Evolutionary conservation across 202 grass and related monocot species (phyloP), one percentile per base, ranked within the genome.

Genomic region (Panicum virgatum): DNA sequence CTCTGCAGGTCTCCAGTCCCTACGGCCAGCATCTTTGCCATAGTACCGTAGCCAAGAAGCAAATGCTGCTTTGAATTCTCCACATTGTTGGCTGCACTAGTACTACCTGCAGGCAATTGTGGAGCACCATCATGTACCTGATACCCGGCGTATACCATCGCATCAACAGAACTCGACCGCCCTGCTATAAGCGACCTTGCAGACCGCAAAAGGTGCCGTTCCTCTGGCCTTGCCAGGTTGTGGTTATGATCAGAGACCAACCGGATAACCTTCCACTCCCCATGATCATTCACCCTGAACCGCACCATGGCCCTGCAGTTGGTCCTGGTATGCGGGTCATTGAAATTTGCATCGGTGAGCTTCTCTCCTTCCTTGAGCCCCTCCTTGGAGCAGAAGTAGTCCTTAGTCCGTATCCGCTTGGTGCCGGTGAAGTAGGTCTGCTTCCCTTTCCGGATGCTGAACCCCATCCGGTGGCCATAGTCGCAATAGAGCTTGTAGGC

Each of bases 351-450:
- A 6, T 94, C 86, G 0, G 86, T 91, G 36, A 94, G 86, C 50
- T 89, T 89, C 59, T 94, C 88, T 42, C 82, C 85, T 77, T 94
- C 91, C 76, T 88, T 94, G 47, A 88, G 74, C 20, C 89, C 89
- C 75, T 94, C 92, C 64, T 94, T 94, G 65, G 92, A 94, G 81
- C 92, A 94, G 89, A 89, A 94, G 47, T 94, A 94, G 73, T 94
- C 92, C 78, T 94, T 92, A 45, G 92, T 91, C 48, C 89, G 73
- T 50, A 94, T 92, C 78, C 76, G 82, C 77, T 91, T 94, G 9
- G 92, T 94, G 70, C 92, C 92, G 0, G 87, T 90, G 77, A 89
- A 94, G 84, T 94, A 94, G 54, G 89, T 89, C 66, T 94, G 92
- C 77, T 94, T 94, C 43, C 89, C 92, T 73, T 94, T 94, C 42